Percentiles rank a stretch among this genome's conserved stretches.
Evolutionary conservation across 768 basidiomycete genomes (phyloP).

Genomic region (Porpolomopsis calyptriformis): DNA sequence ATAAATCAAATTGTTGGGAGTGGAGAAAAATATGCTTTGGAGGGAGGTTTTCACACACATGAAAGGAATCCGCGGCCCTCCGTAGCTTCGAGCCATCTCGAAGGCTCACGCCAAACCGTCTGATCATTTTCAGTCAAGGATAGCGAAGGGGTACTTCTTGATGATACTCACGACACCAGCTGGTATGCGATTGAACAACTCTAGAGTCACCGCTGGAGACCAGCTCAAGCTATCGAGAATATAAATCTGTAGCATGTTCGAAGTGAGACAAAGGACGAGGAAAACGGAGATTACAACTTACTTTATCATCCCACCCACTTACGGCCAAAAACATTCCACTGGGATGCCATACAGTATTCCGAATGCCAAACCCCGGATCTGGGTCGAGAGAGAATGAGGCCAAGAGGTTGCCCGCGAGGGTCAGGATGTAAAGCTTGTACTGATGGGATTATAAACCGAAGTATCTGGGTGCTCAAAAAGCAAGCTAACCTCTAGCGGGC

Average conservation of each 20-base stretch:
- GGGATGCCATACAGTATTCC: conserved; percentile 77
- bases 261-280: conserved; percentile 5
- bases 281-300: conserved; percentile 17
- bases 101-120: conserved; percentile 81
- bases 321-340: conserved; percentile 72
- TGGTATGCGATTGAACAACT: conserved; percentile 49
- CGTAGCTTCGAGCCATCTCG: conserved; percentile 74
- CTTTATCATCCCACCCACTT: conserved; percentile 86
- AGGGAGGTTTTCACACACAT: conserved; percentile 36
- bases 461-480: conserved; percentile 3
- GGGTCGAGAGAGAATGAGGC: conserved; percentile 59
- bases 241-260: conserved; percentile 41
- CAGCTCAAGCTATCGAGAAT: conserved; percentile 69
- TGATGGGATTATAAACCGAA: conserved; percentile 17
- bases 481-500: conserved; percentile 59
- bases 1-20: background rate
- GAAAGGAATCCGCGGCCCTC: conserved; percentile 81
- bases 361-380: conserved; percentile 79
- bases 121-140: conserved; percentile 23
- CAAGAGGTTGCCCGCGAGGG: conserved; percentile 52
- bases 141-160: background rate
- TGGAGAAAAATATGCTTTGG: conserved; percentile 1
- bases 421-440: conserved; percentile 70
- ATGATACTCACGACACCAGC: conserved; percentile 39
- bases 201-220: conserved; percentile 55